phyloP scores from a whole-genome alignment of 2,329 filamentous ascomycete genomes.

The Zymoseptoria pseudotritici region DNA sequence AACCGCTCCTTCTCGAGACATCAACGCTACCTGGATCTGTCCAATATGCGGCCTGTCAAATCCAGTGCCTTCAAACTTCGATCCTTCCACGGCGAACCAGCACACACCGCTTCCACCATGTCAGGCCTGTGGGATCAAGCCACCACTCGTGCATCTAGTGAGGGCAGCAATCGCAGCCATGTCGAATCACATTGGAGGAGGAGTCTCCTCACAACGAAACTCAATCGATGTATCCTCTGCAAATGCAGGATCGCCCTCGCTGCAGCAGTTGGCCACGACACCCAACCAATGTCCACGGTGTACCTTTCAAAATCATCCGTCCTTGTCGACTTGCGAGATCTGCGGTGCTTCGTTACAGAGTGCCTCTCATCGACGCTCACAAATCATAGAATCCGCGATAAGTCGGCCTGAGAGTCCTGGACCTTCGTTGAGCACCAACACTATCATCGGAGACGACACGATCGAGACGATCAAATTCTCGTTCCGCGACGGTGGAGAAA shows the following conservation, averaged over 20 bases:
- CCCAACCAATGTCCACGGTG: slow-evolving; percentile 64
- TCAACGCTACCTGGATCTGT: slow-evolving; percentile 82
- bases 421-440: slow-evolving; percentile 47
- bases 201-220: neutral
- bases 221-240: slow-evolving; percentile 1
- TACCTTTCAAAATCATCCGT: slow-evolving; percentile 90
- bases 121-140: slow-evolving; percentile 88
- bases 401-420: slow-evolving; percentile 68
- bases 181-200: slow-evolving; percentile 43
- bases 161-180: slow-evolving; percentile 79
- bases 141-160: slow-evolving; percentile 69
- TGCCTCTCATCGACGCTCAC: slow-evolving; percentile 36
- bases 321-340: slow-evolving; percentile 78
- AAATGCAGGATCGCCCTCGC: neutral
- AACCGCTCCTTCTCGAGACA: slow-evolving; percentile 39
- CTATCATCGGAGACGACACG: slow-evolving; percentile 49
- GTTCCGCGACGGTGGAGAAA: slow-evolving; percentile 81
- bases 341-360: slow-evolving; percentile 67
- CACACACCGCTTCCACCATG: slow-evolving; percentile 80
- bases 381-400: slow-evolving; percentile 17
- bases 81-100: slow-evolving; percentile 69
- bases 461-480: slow-evolving; percentile 81
- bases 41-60: slow-evolving; percentile 95
- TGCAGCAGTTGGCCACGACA: neutral
- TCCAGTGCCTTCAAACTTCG: slow-evolving; percentile 86